phyloP scores from a whole-genome alignment of 202 grass and related monocot species.

The Digitaria exilis region DNA sequence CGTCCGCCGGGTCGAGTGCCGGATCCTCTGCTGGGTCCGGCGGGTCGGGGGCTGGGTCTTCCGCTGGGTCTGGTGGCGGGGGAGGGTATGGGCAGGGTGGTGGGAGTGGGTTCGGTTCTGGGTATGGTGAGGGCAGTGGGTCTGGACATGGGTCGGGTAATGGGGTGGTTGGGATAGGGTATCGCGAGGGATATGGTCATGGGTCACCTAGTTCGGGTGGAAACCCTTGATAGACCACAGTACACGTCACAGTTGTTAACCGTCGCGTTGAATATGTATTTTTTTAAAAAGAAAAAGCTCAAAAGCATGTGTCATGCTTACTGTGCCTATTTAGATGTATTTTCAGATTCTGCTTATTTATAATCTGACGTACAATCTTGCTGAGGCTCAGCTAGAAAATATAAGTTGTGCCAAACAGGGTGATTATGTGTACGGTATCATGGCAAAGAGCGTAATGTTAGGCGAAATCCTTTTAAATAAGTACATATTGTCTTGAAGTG shows the following conservation, averaged over 20 bases:
- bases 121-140: constrained; percentile 1
- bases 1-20: constrained; percentile 28
- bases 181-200: constrained; percentile 17
- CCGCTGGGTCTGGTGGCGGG: constrained; percentile 32
- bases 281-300: too few species aligned
- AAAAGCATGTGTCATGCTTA: too few species aligned
- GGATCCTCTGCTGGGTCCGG: constrained; percentile 7
- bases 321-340: too few species aligned
- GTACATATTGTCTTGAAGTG: not conserved
- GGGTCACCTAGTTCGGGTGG: not conserved
- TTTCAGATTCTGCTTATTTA: too few species aligned
- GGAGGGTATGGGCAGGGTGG: not conserved
- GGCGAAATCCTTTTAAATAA: not conserved
- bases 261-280: too few species aligned
- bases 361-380: too few species aligned
- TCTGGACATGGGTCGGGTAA: not conserved
- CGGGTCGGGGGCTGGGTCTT: constrained; percentile 35
- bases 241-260: too few species aligned
- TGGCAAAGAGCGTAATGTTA: too few species aligned
- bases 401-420: too few species aligned
- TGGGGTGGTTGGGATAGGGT: not conserved
- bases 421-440: too few species aligned
- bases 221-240: constrained; percentile 38
- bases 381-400: too few species aligned
- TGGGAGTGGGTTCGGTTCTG: constrained; percentile 17